Evolutionary conservation across 2,329 filamentous ascomycete species (phyloP).

Genomic region (Alternaria sp.): DNA sequence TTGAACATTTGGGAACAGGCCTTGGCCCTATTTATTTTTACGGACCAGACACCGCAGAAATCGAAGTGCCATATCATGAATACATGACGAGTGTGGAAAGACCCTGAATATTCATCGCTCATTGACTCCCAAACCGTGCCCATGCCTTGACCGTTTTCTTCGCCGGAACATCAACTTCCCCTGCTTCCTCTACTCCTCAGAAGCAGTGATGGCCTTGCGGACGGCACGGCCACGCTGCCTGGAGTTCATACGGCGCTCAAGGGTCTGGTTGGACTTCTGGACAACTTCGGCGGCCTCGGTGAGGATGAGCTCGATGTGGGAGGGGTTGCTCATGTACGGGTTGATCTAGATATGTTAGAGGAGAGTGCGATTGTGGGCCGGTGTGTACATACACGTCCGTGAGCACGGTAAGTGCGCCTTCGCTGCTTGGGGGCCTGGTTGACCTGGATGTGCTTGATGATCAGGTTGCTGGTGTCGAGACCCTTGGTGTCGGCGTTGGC

Average conservation of each 20-base stretch:
- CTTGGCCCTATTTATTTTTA: slow-evolving; percentile 42
- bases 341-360: slow-evolving; percentile 74
- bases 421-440: slow-evolving; percentile 99
- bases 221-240: slow-evolving; percentile 83
- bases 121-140: slow-evolving; percentile 49
- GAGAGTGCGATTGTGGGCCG: not conserved
- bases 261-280: slow-evolving; percentile 79
- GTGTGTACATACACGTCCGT: slow-evolving; percentile 87
- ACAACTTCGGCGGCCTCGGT: slow-evolving; percentile 97
- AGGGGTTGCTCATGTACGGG: slow-evolving; percentile 99
- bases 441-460: slow-evolving; percentile 99
- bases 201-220: slow-evolving; percentile 66
- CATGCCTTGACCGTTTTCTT: slow-evolving; percentile 41
- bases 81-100: slow-evolving; percentile 46
- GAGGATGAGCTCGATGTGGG: slow-evolving; percentile 99
- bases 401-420: slow-evolving; percentile 98
- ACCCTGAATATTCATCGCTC: slow-evolving; percentile 49
- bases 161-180: slow-evolving; percentile 21
- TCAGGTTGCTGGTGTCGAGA: slow-evolving; percentile 85
- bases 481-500: slow-evolving; percentile 56
- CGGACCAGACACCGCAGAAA: slow-evolving; percentile 48
- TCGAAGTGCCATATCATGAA: slow-evolving; percentile 48
- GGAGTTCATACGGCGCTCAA: slow-evolving; percentile 77
- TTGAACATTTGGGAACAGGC: slow-evolving; percentile 37
- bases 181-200: slow-evolving; percentile 40